Base-by-base conservation (phyloP, 2,329 filamentous ascomycete species). In the Gnomoniopsis sp. region DNA sequence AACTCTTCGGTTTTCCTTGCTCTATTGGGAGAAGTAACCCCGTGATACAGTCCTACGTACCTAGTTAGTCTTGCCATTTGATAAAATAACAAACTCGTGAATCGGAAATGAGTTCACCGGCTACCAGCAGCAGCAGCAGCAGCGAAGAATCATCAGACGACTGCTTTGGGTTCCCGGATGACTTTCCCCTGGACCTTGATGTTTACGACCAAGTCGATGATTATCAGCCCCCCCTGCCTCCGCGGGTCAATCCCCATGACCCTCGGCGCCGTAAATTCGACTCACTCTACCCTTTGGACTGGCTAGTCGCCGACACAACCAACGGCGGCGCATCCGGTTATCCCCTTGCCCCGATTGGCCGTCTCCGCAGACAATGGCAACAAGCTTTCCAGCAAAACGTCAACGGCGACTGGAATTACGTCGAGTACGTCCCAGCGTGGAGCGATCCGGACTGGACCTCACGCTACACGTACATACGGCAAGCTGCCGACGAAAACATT, bases 341-440 rank as follows among this genome's bases (percentile, higher is more conserved):
- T 23, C 51, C 51, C 3, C 21, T 21, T 10, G 6, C 21, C 41
- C 59, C 56, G 7, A 12, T 59, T 2, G 59, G 55, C 1, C 47
- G n/a, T 22, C 47, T 59, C 11, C 59, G 53, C 6, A 54, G 21
- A 26, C 36, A 55, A 26, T 49, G 51, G 47, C 6, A 15, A 19
- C 30, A 38, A 14, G 48, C 49, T 47, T 44, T 44, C 4, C 14
- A 49, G 36, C 15, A 48, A 6, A 43, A 34, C 36, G 19, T 19
- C 44, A 43, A 33, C 15, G 55, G 53, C 1, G 17, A 49, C 17
- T 59, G 57, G 54, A 30, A 55, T 10, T 53, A 55, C 22, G 43
- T 61, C 41, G 60, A 62, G 33, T 58, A 55, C n/a, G 43, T 60
- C 8, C 60, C 60, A 17, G 17, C 52, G 22, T 62, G 60, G 60